A percentile compares a stretch with the other conserved stretches of the same genome.
Evolutionary conservation across 768 basidiomycete species (phyloP).

Genomic region (Trametopsis cervina): DNA sequence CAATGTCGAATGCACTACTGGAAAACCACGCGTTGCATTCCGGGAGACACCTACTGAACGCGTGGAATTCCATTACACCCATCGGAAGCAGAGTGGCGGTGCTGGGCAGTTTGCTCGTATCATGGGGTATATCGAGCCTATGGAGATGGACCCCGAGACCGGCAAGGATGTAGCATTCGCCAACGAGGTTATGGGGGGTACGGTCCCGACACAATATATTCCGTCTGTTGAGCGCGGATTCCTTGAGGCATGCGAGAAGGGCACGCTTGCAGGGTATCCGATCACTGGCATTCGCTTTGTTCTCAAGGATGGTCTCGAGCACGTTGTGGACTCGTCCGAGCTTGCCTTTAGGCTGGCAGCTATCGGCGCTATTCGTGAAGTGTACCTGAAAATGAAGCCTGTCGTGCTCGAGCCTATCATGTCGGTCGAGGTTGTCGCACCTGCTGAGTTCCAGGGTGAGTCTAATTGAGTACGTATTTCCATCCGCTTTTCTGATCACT

Average conservation of each 20-base stretch:
- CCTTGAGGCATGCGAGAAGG: conserved; percentile 90
- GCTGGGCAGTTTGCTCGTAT: conserved; percentile 96
- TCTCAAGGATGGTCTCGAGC: conserved; percentile 86
- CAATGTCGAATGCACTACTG: conserved; percentile 86
- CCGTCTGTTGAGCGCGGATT: conserved; percentile 96
- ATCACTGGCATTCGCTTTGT: conserved; percentile 84
- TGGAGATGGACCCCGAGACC: conserved; percentile 65
- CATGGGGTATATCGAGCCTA: conserved; percentile 85
- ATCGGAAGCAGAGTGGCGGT: conserved; percentile 98
- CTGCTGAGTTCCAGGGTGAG: conserved; percentile 88
- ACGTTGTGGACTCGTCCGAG: conserved; percentile 94
- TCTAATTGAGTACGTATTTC: conserved; percentile 7
- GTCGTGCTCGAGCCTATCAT: conserved; percentile 97
- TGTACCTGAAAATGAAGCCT: conserved; percentile 67
- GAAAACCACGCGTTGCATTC: conserved; percentile 95
- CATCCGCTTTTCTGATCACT: neutral
- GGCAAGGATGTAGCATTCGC: conserved; percentile 84
- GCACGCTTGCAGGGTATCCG: conserved; percentile 79
- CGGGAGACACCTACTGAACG: conserved; percentile 87
- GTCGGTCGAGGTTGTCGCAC: conserved; percentile 96
- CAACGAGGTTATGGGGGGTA: conserved; percentile 85
- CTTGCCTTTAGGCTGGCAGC: conserved; percentile 89
- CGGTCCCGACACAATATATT: conserved; percentile 86
- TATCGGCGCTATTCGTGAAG: conserved; percentile 89
- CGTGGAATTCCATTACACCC: conserved; percentile 82